Evolutionary conservation across 2,329 filamentous ascomycete genomes (phyloP).

Genomic region (Talaromyces sp.): DNA sequence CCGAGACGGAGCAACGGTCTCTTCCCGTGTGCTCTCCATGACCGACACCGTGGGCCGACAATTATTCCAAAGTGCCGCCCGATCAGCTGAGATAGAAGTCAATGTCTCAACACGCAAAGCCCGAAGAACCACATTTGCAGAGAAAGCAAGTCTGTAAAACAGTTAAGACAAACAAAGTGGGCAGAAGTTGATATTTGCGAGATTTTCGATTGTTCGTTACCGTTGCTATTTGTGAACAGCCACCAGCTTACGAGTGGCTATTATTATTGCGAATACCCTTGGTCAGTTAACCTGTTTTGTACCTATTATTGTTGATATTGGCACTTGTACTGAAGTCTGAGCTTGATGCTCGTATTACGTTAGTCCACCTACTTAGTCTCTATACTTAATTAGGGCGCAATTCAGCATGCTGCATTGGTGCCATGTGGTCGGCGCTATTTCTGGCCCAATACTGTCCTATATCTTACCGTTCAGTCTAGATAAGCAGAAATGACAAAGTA

Average conservation of each 20-base stretch:
- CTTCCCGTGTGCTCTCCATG: constrained; percentile 70
- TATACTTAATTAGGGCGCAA: not conserved
- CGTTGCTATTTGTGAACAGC: not conserved
- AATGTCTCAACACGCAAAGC: constrained; percentile 32
- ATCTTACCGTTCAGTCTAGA: not conserved
- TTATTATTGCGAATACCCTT: not conserved
- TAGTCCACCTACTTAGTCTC: not conserved
- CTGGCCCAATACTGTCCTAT: not conserved
- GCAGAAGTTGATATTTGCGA: not conserved
- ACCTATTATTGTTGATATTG: not conserved
- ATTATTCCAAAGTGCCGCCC: constrained; percentile 52
- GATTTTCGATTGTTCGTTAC: not conserved
- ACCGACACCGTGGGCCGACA: constrained; percentile 66
- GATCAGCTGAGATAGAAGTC: constrained; percentile 22
- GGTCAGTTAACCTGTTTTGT: not conserved
- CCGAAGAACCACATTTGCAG: constrained; percentile 34
- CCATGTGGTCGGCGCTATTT: not conserved
- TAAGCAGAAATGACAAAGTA: not conserved
- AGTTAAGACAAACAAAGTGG: not conserved
- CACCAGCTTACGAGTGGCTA: not conserved
- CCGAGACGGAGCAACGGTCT: constrained; percentile 86
- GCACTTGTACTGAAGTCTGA: not conserved
- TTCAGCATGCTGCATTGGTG: not conserved
- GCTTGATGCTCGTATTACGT: not conserved
- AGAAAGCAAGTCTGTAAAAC: constrained; percentile 24